Percentiles rank a stretch among this genome's conserved stretches.
Conservation (phyloP, 106 monocot genomes). For the Dendrobium chrysotoxum region DNA sequence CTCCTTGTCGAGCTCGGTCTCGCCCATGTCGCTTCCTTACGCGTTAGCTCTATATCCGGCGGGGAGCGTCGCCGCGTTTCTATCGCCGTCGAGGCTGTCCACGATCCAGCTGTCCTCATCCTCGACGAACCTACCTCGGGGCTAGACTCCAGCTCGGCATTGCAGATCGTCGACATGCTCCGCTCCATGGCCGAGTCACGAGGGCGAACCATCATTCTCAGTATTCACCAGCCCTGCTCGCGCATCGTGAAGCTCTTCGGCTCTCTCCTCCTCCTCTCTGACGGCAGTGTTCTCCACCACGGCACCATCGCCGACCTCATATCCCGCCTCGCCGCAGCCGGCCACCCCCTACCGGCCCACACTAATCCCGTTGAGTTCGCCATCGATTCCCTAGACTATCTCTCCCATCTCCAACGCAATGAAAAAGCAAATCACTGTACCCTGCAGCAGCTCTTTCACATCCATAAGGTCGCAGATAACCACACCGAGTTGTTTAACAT, state of each 20-base stretch:
- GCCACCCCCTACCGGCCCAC: constrained; percentile 43
- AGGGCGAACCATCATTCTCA: constrained; percentile 70
- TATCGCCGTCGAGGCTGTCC: constrained; percentile 73
- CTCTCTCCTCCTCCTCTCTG: constrained; percentile 59
- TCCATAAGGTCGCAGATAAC: neutral
- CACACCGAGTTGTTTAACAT: neutral
- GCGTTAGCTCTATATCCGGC: constrained; percentile 67
- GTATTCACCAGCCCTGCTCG: constrained; percentile 86
- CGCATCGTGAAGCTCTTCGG: constrained; percentile 68
- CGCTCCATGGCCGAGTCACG: constrained; percentile 59
- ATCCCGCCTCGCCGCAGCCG: constrained; percentile 23
- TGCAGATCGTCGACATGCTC: constrained; percentile 62
- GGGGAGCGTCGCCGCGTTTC: constrained; percentile 77
- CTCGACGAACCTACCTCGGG: constrained; percentile 99
- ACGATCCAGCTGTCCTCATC: constrained; percentile 62
- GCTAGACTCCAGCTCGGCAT: constrained; percentile 71
- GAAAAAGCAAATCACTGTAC: constrained; percentile 22
- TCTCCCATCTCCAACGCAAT: constrained; percentile 17
- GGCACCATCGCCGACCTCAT: constrained; percentile 56
- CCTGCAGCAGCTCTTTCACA: constrained; percentile 65
- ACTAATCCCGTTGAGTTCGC: constrained; percentile 77
- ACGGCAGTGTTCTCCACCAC: constrained; percentile 57
- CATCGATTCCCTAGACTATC: constrained; percentile 56
- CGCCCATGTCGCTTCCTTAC: constrained; percentile 25
- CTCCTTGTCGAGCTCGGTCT: constrained; percentile 67